Percentiles rank a stretch among this genome's conserved stretches.
Evolutionary conservation across 2,329 filamentous ascomycete species (phyloP).

Genomic region (Ramularia endophylla): DNA sequence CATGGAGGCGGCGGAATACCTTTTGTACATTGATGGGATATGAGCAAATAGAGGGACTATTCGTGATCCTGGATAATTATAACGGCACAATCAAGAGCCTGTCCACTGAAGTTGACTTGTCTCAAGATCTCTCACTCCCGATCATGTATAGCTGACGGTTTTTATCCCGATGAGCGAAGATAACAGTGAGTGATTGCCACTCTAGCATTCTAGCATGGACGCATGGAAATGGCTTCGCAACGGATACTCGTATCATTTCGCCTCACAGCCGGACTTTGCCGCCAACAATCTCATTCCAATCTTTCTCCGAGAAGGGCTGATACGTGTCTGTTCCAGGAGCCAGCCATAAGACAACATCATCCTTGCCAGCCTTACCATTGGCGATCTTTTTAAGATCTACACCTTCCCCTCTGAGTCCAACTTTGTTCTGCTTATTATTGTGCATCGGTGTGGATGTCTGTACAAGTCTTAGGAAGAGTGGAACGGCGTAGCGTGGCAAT

Average conservation of each 20-base stretch:
- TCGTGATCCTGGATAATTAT: no score
- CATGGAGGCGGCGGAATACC: no score
- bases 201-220: no score
- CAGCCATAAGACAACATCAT: slow-evolving; percentile 48
- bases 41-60: not conserved
- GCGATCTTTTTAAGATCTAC: slow-evolving; percentile 50
- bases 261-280: slow-evolving; percentile 16
- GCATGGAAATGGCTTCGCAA: no score
- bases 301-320: slow-evolving; percentile 50
- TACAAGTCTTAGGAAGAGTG: slow-evolving; percentile 63
- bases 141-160: no score
- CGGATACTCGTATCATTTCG: not conserved
- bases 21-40: slow-evolving; percentile 7
- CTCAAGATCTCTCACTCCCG: no score
- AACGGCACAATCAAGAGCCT: no score
- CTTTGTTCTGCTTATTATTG: slow-evolving; percentile 78
- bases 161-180: not conserved
- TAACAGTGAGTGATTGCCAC: not conserved
- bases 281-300: slow-evolving; percentile 42
- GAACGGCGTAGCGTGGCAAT: slow-evolving; percentile 68
- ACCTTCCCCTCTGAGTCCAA: slow-evolving; percentile 61
- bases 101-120: no score
- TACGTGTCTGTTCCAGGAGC: slow-evolving; percentile 46
- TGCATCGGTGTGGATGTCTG: slow-evolving; percentile 54
- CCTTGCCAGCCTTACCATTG: slow-evolving; percentile 38